Evolutionary conservation across 1,284 basidiomycete genomes (phyloP), one percentile per base, ranked within the genome.

Genomic region (Dichomitus squalens): DNA sequence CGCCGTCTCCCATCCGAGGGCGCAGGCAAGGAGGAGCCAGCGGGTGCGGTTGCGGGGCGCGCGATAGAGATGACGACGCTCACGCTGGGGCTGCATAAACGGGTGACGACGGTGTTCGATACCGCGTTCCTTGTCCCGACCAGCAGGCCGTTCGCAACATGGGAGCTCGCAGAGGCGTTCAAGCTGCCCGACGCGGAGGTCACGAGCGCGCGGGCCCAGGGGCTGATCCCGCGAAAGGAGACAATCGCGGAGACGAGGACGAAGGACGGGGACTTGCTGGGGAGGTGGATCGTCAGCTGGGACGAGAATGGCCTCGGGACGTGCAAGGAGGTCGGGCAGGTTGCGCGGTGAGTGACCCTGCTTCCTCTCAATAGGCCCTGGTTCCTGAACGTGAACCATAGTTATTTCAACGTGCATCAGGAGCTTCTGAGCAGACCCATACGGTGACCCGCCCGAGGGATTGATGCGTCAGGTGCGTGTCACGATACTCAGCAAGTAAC

Each of bases 341-440:
- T 91, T 11, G 76, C 83, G 51, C 79, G 85, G 92, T 92, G 67
- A 64, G 82, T 67, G 44, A 47, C 46, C 21, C 21, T 25, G 18
- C 33, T 49, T 44, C 34, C 38, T 6, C 21, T 25, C 9, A 60
- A 29, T 21, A 51, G 36, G n/a, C n/a, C n/a, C n/a, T n/a, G n/a
- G 39, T 12, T 44, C 11, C 27, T 21, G 35, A 20, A 21, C 40
- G 8, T 57, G 60, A 57, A 14, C 20, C 5, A 29, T 59, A 88
- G 92, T 59, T 79, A 91, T 68, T 95, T 93, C 71, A 92, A 93
- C 65, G 89, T 95, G 33, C 92, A 94, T 64, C 87, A 92, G 68
- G 91, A 94, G 68, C 73, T 93, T 25, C 70, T 94, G 9, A 58
- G 55, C 40, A 55, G 52, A 20, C 66, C 66, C 0, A 49, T 67